These are phyloP conservation scores for Russula sp. DNA, from an alignment of 768 basidiomycete genomes.

Conservation along the genomic window DNA sequence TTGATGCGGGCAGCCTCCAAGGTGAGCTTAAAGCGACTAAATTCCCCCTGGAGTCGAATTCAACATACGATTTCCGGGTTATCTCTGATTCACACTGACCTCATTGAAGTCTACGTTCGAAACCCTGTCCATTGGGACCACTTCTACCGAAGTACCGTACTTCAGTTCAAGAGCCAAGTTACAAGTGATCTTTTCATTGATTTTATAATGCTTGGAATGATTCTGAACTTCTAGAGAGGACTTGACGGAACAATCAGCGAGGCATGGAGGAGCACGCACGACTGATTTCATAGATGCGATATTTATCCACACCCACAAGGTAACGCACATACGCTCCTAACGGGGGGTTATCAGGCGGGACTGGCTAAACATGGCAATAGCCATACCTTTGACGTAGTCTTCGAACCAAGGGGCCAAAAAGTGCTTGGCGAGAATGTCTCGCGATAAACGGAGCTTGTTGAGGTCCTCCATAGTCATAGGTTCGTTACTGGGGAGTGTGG, in stretches of 20 bases:
- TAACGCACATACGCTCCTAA: conserved; percentile 84
- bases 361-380: background rate
- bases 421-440: conserved; percentile 64
- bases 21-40: conserved; percentile 45
- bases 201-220: conserved; percentile 59
- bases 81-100: conserved; percentile 37
- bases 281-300: conserved; percentile 74
- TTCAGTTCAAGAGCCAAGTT: conserved; percentile 59
- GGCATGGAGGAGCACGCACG: conserved; percentile 45
- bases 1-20: conserved; percentile 47
- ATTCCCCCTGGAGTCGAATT: conserved; percentile 52
- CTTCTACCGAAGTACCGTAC: conserved; percentile 58
- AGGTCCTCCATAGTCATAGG: conserved; percentile 53
- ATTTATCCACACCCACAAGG: conserved; percentile 63
- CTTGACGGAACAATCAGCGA: background rate
- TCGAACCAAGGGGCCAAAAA: conserved; percentile 79
- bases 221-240: conserved; percentile 40
- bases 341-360: background rate
- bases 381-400: conserved; percentile 67
- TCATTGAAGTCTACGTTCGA: conserved; percentile 62
- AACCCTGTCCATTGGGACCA: conserved; percentile 77
- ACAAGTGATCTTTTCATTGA: conserved; percentile 59
- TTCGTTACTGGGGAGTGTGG: conserved; percentile 34
- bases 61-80: background rate
- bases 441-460: conserved; percentile 52